Percentiles rank a stretch among this genome's conserved stretches.
Evolutionary conservation across 139 green algal species (phyloP).

Genomic region (Coelastrella sp.): DNA sequence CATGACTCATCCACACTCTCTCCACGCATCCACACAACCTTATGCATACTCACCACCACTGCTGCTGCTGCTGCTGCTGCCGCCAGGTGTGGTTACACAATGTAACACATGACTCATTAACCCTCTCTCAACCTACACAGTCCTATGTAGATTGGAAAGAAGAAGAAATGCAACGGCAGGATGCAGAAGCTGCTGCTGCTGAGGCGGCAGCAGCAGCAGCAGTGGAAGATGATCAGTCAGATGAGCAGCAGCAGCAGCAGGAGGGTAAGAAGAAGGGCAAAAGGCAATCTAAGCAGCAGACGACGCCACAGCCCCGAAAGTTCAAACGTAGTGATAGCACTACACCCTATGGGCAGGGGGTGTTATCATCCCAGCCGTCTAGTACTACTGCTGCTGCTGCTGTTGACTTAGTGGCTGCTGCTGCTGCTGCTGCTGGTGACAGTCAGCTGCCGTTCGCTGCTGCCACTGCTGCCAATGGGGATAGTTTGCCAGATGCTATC

Average conservation of each 20-base stretch:
- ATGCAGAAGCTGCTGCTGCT: background rate
- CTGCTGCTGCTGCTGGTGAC: background rate
- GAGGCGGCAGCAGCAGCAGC: background rate
- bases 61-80: no score
- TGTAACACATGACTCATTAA: background rate
- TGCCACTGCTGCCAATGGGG: background rate
- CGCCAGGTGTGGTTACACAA: constrained; percentile 25
- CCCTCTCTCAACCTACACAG: background rate
- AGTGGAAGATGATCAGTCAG: background rate
- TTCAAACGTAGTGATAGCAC: background rate
- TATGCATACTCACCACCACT: background rate
- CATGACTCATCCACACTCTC: background rate
- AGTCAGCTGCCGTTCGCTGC: background rate
- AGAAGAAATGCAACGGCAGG: constrained; percentile 4
- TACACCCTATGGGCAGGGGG: background rate
- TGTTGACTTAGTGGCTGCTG: background rate
- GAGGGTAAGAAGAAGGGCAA: background rate
- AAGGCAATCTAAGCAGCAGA: background rate
- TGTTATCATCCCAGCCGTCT: background rate
- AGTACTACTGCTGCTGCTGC: background rate
- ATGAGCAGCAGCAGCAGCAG: constrained; percentile 17
- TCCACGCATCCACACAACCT: no score
- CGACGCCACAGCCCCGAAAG: background rate
- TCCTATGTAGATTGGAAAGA: background rate
- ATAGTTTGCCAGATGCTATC: background rate